Conservation (phyloP, 257 asterid species). For the Solanum sitiens region DNA sequence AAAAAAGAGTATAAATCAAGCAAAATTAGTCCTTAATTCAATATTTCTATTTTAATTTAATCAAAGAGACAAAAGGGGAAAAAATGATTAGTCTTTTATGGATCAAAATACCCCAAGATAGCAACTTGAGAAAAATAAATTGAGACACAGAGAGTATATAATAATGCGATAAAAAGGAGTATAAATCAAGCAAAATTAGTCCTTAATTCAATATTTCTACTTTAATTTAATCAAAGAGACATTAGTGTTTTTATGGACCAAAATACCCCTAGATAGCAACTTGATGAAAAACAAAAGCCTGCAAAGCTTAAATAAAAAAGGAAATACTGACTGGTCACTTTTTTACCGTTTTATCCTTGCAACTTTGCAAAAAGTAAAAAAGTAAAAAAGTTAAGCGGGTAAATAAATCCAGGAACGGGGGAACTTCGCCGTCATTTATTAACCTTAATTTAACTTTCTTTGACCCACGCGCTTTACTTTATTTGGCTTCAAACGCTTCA, state of each 20-base stretch:
- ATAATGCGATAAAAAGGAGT: too few relatives aligned
- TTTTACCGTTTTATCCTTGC: not conserved
- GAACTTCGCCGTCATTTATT: constrained; percentile 12
- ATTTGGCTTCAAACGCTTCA: not conserved
- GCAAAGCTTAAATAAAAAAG: not conserved
- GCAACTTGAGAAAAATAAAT: too few relatives aligned
- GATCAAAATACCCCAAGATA: too few relatives aligned
- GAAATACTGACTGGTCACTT: not conserved
- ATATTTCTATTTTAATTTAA: too few relatives aligned
- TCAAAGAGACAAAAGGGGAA: too few relatives aligned
- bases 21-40: too few relatives aligned
- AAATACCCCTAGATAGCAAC: not conserved
- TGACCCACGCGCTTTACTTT: not conserved
- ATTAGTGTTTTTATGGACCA: not conserved
- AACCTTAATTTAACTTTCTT: not conserved
- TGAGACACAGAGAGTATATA: too few relatives aligned
- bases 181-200: too few relatives aligned
- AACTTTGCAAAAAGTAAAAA: not conserved
- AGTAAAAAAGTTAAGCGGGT: not conserved
- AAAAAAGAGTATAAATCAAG: too few relatives aligned
- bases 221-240: not conserved
- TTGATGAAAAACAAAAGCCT: not conserved
- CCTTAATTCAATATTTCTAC: too few relatives aligned
- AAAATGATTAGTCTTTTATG: too few relatives aligned
- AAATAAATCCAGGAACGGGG: not conserved